Percentiles rank a stretch among this genome's conserved stretches.
phyloP scores from a whole-genome alignment of 2,329 filamentous ascomycete genomes.

The Trichocomaceae sp. region DNA sequence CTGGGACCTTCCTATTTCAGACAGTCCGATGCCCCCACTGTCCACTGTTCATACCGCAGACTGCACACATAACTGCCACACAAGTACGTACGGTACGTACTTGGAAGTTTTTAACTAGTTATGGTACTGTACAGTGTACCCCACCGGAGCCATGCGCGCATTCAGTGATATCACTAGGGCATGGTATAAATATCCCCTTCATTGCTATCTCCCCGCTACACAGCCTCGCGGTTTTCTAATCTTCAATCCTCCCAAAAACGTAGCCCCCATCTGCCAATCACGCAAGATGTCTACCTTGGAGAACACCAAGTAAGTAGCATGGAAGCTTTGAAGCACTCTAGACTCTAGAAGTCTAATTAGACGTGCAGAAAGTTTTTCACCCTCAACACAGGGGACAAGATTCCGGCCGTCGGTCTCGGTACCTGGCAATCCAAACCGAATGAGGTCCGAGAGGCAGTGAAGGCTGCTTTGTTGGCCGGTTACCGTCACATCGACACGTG shows the following conservation, averaged over 20 bases:
- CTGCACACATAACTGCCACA: too few relatives aligned
- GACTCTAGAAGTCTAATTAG: background rate
- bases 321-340: background rate
- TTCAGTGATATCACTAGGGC: background rate
- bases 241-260: background rate
- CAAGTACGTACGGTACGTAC: too few relatives aligned
- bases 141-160: background rate
- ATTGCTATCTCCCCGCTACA: background rate
- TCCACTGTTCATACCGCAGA: too few relatives aligned
- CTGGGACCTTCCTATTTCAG: constrained; percentile 59
- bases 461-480: constrained; percentile 43
- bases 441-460: constrained; percentile 46
- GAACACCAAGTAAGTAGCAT: constrained; percentile 24
- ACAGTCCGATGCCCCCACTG: too few relatives aligned
- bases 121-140: too few relatives aligned
- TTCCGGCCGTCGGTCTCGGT: constrained; percentile 47
- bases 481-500: constrained; percentile 53
- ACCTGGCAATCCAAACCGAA: constrained; percentile 52
- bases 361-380: constrained; percentile 34
- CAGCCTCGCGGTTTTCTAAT: background rate
- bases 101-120: too few relatives aligned
- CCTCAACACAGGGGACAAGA: constrained; percentile 45
- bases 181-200: background rate
- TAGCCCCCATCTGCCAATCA: constrained; percentile 3
- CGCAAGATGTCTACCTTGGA: constrained; percentile 24